Evolutionary conservation across 345 rosid genomes (phyloP), one percentile per base, ranked within the genome.

Genomic region (Eucalyptus pauciflora): DNA sequence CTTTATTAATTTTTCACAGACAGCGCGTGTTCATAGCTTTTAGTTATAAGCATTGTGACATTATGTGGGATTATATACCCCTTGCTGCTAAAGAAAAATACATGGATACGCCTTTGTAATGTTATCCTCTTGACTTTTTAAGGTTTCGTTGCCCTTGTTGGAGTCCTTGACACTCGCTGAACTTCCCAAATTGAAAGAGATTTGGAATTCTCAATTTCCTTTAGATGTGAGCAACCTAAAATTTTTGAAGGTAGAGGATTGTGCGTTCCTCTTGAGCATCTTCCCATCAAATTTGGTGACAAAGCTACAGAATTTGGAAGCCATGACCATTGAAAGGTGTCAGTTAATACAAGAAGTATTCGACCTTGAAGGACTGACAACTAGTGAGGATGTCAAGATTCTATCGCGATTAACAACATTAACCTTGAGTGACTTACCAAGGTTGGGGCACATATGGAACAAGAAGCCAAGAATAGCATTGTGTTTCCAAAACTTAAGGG

Each of bases 301-400:
- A 22, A 17, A 71, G 50, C 33, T 87, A 10, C 7, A 8, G 4
- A 87, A 33, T 50, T 50, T 87, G 62, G 62, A 87, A 37, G 25
- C 49, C 16, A 31, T 87, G 0, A 37, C 22, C 8, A 4, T 87
- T 10, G 22, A 25, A 50, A 33, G 58, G 13, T 87, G 89, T 37
- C 13, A 18, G 9, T 5, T 37, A 3, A 24, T 87, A 10, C 7
- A 9, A 20, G 6, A 87, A 48, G 18, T 87, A 62, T 69, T 69
- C 2, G 5, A 71, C 13, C 13, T 50, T n/a, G 86, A 31, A 41
- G 86, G 2, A 41, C 0, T 18, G 24, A 50, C 13, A 8, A 4
- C 37, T 0, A 16, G 4, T 4, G n/a, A 4, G 7, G 17, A 87
- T 24, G 48, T 33, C 7, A 0, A n/a, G n/a, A 18, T 87, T 2